Evolutionary conservation across 1,284 basidiomycete species (phyloP).

Genomic region (Ganoderma lucidum): DNA sequence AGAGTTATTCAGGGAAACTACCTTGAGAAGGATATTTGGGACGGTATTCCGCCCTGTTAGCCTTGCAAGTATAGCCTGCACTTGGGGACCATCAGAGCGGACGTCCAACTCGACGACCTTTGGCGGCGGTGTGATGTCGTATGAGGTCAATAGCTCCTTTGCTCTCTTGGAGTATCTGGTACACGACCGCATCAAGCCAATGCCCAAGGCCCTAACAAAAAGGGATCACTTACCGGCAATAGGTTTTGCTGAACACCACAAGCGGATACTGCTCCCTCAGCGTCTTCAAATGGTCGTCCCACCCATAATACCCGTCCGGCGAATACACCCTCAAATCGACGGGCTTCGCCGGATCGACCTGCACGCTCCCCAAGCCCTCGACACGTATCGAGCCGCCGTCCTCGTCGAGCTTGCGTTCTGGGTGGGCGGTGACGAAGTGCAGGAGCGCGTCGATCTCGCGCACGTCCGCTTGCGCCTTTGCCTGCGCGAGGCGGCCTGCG

Average conservation of each 20-base stretch:
- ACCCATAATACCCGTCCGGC: slow-evolving; percentile 50
- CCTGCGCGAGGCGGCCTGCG: slow-evolving; percentile 39
- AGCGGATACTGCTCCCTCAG: slow-evolving; percentile 66
- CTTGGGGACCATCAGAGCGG: slow-evolving; percentile 67
- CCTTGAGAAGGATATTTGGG: slow-evolving; percentile 72
- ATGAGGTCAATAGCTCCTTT: slow-evolving; percentile 72
- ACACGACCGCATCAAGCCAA: slow-evolving; percentile 3
- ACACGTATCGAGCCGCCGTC: slow-evolving; percentile 44
- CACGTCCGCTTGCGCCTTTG: slow-evolving; percentile 35
- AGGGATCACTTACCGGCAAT: slow-evolving; percentile 62
- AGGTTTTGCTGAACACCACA: slow-evolving; percentile 86
- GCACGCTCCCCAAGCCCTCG: slow-evolving; percentile 36
- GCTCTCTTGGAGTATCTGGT: slow-evolving; percentile 71
- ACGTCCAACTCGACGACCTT: slow-evolving; percentile 79
- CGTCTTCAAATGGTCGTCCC: slow-evolving; percentile 53
- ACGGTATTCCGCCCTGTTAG: slow-evolving; percentile 75
- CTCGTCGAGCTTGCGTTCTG: slow-evolving; percentile 51
- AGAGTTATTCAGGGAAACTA: slow-evolving; percentile 6
- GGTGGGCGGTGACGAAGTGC: slow-evolving; percentile 62
- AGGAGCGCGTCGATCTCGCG: slow-evolving; percentile 72
- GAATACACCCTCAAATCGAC: slow-evolving; percentile 63
- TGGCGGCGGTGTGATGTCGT: slow-evolving; percentile 73
- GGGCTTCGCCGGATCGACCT: slow-evolving; percentile 50
- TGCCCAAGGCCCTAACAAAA: background rate
- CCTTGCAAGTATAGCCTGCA: slow-evolving; percentile 73